These are phyloP conservation scores for Rhizopus stolonifer DNA, from an alignment of 371 early-diverging fungal genomes.

Conservation along the genomic window DNA sequence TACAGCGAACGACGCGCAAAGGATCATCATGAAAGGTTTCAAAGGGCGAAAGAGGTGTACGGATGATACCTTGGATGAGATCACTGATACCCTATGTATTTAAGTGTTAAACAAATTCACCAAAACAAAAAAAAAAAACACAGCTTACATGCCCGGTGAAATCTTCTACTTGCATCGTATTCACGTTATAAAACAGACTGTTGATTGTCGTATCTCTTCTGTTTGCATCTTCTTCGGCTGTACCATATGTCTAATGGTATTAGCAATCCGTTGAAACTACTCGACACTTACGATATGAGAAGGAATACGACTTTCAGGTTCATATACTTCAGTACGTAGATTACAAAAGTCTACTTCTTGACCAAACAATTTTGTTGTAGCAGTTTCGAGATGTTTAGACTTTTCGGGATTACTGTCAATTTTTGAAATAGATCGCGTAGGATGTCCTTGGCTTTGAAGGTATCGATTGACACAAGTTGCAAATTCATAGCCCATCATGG, in stretches of 20 bases:
- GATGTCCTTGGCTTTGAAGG: slow-evolving; percentile 53
- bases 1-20: slow-evolving; percentile 92
- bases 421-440: slow-evolving; percentile 66
- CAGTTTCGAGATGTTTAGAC: slow-evolving; percentile 99
- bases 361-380: slow-evolving; percentile 83
- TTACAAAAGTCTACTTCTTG: slow-evolving; percentile 95
- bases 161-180: slow-evolving; percentile 89
- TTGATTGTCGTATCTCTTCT: slow-evolving; percentile 99
- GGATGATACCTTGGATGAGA: slow-evolving; percentile 66
- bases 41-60: slow-evolving; percentile 92
- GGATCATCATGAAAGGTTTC: slow-evolving; percentile 98
- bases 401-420: slow-evolving; percentile 96
- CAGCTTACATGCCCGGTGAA: slow-evolving; percentile 69
- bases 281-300: slow-evolving; percentile 51
- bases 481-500: slow-evolving; percentile 95
- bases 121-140: background rate
- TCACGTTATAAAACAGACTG: slow-evolving; percentile 97
- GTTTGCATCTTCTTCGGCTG: slow-evolving; percentile 94
- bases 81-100: slow-evolving; percentile 69
- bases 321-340: slow-evolving; percentile 92
- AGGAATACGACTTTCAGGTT: slow-evolving; percentile 85
- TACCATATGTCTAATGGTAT: slow-evolving; percentile 79
- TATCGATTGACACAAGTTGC: slow-evolving; percentile 76
- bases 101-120: background rate
- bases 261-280: background rate